A percentile compares a stretch with the other conserved stretches of the same genome.
These are phyloP conservation scores for Paramyrothecium roridum DNA, from an alignment of 2,329 filamentous ascomycete genomes.

Conservation along the genomic window DNA sequence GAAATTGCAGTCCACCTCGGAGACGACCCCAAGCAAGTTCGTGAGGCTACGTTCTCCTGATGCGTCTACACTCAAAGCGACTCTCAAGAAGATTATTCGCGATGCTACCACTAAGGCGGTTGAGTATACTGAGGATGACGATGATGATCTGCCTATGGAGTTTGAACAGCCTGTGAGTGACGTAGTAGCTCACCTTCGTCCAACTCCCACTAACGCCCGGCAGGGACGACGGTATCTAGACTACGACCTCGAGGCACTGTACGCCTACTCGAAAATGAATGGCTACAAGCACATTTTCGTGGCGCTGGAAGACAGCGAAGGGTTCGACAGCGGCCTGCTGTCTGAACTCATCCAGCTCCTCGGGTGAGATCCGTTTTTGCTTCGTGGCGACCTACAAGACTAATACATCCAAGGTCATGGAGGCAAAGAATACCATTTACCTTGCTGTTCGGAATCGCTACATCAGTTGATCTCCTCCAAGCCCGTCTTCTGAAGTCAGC, in stretches of 20 bases:
- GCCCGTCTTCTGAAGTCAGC: conserved; percentile 68
- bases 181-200: not conserved
- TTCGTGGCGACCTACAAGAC: not conserved
- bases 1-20: conserved; percentile 32
- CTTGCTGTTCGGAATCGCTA: conserved; percentile 75
- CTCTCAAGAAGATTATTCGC: conserved; percentile 70
- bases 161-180: conserved; percentile 44
- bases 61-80: conserved; percentile 69
- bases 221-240: conserved; percentile 66
- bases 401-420: conserved; percentile 54
- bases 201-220: conserved; percentile 10
- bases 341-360: conserved; percentile 69
- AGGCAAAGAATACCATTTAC: conserved; percentile 73
- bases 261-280: conserved; percentile 54
- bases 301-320: conserved; percentile 78
- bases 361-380: conserved; percentile 44
- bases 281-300: conserved; percentile 61
- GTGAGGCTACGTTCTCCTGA: conserved; percentile 68
- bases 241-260: conserved; percentile 73
- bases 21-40: conserved; percentile 49
- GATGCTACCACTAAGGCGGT: conserved; percentile 50
- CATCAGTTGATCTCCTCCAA: conserved; percentile 76
- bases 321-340: conserved; percentile 70
- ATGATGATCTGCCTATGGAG: conserved; percentile 49
- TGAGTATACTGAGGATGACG: conserved; percentile 57